Evolutionary conservation across 2,329 filamentous ascomycete species (phyloP), one percentile per base, ranked within the genome.

Genomic region (Fusarium sp.): DNA sequence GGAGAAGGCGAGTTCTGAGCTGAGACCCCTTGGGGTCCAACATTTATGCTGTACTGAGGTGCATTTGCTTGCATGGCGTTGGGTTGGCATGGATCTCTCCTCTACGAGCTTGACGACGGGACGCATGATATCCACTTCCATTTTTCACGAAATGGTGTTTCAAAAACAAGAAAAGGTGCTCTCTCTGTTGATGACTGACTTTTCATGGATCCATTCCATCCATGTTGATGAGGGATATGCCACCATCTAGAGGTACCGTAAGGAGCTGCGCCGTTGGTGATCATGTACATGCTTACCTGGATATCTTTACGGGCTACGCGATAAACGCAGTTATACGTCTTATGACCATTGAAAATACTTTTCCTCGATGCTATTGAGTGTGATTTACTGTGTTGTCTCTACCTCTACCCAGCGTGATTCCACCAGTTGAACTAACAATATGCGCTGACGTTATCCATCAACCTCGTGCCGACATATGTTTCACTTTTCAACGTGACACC

Each of bases 1-100:
- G 90, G 90, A 35, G 89, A 91, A 70, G 90, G 89, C 64, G 88
- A 90, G 79, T 91, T 91, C 68, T 91, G 79, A 82, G 67, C 68
- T 91, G 80, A 82, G 67, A 61, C 45, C 34, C 29, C 24, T 64
- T 34, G 71, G 61, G 57, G 45, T 69, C 45, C 69, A 67, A 71
- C 57, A 56, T 73, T 67, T 69, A 64, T 70, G 72, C 64, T 71
- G 69, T 72, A 73, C 74, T 66, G 64, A 70, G 68, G 67, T 77
- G 72, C 76, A 79, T 75, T 79, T 81, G 72, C 66, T 71, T 75
- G 80, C 79, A 80, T 78, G 80, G 81, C 80, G 80, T 81, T 80
- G 72, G 79, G 79, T 79, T 77, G 71, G 72, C 61, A 66, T 73
- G 76, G 77, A 79, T 79, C 78, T 81, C 82, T 82, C 79, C 80